Evolutionary conservation across 148 eudicot genomes (phyloP).

Genomic region (Persicaria maculosa): DNA sequence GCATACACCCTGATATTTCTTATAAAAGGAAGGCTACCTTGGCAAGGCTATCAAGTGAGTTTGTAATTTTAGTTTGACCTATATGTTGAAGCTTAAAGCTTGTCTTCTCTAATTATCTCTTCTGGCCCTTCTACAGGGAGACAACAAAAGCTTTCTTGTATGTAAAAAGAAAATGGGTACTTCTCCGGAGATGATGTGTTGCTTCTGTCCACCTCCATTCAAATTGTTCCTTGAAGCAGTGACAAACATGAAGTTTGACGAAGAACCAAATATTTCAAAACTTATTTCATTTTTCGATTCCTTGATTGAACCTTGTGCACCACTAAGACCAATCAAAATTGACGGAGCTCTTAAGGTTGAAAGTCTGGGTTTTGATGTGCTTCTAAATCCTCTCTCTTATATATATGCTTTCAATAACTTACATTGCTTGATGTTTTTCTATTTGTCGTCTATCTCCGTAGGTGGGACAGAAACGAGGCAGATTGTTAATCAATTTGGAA

Average conservation of each 20-base stretch:
- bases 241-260: conserved; percentile 86
- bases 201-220: conserved; percentile 89
- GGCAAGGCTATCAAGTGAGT: conserved; percentile 90
- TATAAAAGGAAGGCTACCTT: conserved; percentile 64
- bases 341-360: conserved; percentile 84
- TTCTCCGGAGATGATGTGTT: conserved; percentile 90
- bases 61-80: conserved; percentile 4
- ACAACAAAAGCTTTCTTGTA: conserved; percentile 57
- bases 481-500: conserved; percentile 79
- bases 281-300: conserved; percentile 76
- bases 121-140: conserved; percentile 46
- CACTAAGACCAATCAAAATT: conserved; percentile 71
- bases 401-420: conserved; percentile 1
- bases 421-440: not conserved
- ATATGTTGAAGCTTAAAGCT: not conserved
- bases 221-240: conserved; percentile 89
- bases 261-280: conserved; percentile 81
- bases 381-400: not conserved
- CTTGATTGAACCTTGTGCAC: conserved; percentile 76
- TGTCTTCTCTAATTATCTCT: conserved; percentile 3
- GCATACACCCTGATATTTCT: conserved; percentile 79
- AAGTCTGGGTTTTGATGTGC: not conserved
- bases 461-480: conserved; percentile 90
- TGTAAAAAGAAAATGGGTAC: conserved; percentile 71
- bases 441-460: conserved; percentile 13